Base-by-base conservation (phyloP, 179 eudicot genomes). In the Vitellaria paradoxa region DNA sequence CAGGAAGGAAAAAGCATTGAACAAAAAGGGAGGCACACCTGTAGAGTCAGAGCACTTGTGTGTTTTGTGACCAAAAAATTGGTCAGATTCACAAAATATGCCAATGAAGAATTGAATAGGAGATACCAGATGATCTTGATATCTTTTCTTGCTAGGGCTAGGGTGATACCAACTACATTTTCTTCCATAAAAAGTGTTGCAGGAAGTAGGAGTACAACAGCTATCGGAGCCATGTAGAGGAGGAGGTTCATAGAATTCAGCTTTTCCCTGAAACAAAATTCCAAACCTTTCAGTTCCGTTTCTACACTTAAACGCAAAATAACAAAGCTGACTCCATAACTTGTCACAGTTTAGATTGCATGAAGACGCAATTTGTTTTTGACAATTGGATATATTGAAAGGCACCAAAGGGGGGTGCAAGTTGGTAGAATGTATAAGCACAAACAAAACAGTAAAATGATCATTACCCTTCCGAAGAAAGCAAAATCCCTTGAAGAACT, bases 31-130 rank as follows among this genome's bases (percentile, higher is more conserved):
- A 15, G 37, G 66, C 79, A 80, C 86, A 91, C 97, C 93, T 91
- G 97, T 46, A 91, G 93, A 73, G 97, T 91, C 80, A 91, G 81
- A 68, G 97, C 93, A 85, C 97, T 91, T 68, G 97, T 90, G 80
- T 91, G 97, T 69, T 91, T 91, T 56, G 97, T 91, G 80, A 91
- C 97, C 88, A 91, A 79, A 86, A 91, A 91, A 79, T 91, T 91
- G 79, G 93, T 88, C 86, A 91, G 81, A 81, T 91, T 91, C 80
- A 89, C 94, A 53, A 84, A 86, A 79, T 89, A 90, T 8, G 94
- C 92, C 62, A 89, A 84, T 13, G 96, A 73, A 61, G 97, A 90
- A 81, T 91, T 91, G 83, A 91, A 86, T n/a, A 91, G 73, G 78
- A 90, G 84, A 68, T 84, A 87, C 93, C 92, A 88, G 56, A 90